Evolutionary conservation across 139 green algal species (phyloP).

Genomic region (Astrephomene gubernaculifera): DNA sequence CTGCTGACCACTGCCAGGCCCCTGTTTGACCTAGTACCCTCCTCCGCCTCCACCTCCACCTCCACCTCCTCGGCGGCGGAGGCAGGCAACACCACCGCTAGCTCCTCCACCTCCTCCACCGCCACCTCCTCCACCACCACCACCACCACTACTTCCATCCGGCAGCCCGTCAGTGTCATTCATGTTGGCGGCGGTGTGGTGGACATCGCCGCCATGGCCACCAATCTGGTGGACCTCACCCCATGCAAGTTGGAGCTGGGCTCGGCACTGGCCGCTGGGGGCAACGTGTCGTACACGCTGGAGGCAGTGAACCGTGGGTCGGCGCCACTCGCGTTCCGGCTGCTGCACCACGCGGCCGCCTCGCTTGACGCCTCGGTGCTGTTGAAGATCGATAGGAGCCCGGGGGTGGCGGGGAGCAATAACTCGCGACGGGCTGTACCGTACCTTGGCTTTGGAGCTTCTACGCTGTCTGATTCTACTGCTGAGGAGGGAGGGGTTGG

Average conservation of each 20-base stretch:
- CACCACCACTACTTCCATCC: background rate
- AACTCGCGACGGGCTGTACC: background rate
- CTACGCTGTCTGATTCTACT: no score
- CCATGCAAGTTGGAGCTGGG: constrained; percentile 19
- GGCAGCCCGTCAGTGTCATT: background rate
- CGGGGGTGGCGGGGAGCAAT: background rate
- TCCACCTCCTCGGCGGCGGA: no score
- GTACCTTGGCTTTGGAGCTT: no score
- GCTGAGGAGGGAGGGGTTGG: no score
- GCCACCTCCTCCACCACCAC: background rate
- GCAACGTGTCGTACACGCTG: background rate
- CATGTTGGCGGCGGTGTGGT: constrained; percentile 16
- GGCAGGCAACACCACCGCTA: background rate
- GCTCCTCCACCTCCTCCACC: background rate
- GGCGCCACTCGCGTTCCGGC: background rate
- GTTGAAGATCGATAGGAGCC: background rate
- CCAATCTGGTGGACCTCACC: constrained; percentile 8
- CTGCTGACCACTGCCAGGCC: background rate
- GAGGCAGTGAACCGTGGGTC: background rate
- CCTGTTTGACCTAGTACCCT: background rate
- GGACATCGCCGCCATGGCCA: constrained; percentile 1
- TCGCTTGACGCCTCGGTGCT: background rate
- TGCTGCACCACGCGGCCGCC: background rate
- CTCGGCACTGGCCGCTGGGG: background rate
- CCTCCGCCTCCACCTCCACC: no score